Conservation (phyloP, 345 rosid species). For the Camelina laxa region DNA sequence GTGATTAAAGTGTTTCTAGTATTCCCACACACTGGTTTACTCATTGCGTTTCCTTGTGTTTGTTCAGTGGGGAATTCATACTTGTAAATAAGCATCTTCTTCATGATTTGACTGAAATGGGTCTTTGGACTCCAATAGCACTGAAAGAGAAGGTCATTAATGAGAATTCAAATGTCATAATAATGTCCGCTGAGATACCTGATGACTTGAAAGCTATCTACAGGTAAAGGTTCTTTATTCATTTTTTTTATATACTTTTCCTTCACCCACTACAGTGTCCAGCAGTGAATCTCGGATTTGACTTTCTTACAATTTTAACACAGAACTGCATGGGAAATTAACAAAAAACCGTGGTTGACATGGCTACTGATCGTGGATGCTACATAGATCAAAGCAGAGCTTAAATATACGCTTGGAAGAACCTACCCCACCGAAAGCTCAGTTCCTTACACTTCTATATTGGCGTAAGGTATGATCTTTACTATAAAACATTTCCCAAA, state of each 20-base stretch:
- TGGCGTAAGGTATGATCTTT: slow-evolving; percentile 63
- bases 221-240: slow-evolving; percentile 46
- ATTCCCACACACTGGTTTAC: neutral
- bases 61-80: slow-evolving; percentile 71
- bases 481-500: neutral
- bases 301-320: neutral
- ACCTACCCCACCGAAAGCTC: slow-evolving; percentile 60
- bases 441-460: slow-evolving; percentile 67
- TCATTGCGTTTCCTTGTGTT: neutral
- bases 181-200: slow-evolving; percentile 60
- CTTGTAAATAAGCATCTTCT: slow-evolving; percentile 83
- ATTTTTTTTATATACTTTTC: neutral
- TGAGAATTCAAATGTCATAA: too few species aligned
- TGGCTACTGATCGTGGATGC: slow-evolving; percentile 77
- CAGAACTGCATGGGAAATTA: slow-evolving; percentile 78
- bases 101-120: slow-evolving; percentile 73
- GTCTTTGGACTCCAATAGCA: slow-evolving; percentile 60
- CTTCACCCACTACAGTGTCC: neutral
- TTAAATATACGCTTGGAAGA: slow-evolving; percentile 77
- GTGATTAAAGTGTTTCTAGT: slow-evolving; percentile 1
- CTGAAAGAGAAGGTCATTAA: slow-evolving; percentile 64
- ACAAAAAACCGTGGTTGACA: slow-evolving; percentile 67
- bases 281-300: neutral
- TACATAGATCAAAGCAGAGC: slow-evolving; percentile 78
- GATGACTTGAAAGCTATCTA: slow-evolving; percentile 60